phyloP scores from a whole-genome alignment of 257 asterid genomes.

The Salvia splendens region DNA sequence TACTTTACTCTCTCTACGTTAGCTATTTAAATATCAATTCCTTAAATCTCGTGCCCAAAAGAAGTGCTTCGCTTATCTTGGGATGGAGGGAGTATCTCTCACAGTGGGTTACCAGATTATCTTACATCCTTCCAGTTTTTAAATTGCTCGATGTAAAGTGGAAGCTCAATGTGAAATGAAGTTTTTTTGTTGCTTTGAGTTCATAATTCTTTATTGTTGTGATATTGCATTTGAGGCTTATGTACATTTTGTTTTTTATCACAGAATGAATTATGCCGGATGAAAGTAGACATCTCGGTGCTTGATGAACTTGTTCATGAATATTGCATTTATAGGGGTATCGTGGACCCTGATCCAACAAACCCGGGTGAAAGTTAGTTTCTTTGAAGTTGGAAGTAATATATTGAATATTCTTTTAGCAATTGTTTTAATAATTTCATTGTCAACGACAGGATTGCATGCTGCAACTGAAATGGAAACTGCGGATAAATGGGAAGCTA shows the following conservation, averaged over 20 bases:
- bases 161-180: not conserved
- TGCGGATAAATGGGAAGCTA: conserved; percentile 47
- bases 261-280: conserved; percentile 96
- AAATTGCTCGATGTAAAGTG: not conserved
- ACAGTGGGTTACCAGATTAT: conserved; percentile 9
- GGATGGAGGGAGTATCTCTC: too few relatives aligned
- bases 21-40: too few relatives aligned
- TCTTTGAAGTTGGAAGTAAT: not conserved
- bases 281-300: conserved; percentile 64
- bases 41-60: too few relatives aligned
- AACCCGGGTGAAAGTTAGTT: conserved; percentile 44
- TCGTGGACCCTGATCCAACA: conserved; percentile 54
- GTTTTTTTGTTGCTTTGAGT: conserved; percentile 9
- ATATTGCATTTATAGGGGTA: conserved; percentile 91
- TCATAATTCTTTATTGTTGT: conserved; percentile 20
- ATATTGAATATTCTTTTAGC: not conserved
- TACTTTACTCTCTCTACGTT: too few relatives aligned
- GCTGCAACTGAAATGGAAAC: conserved; percentile 37
- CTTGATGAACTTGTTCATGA: conserved; percentile 94
- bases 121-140: not conserved
- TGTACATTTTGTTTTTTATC: conserved; percentile 33
- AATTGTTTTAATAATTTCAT: conserved; percentile 16
- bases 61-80: not conserved
- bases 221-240: conserved; percentile 20
- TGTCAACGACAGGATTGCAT: conserved; percentile 43